These are phyloP conservation scores for Auricularia sp. DNA, from an alignment of 768 basidiomycete genomes.

Conservation along the genomic window DNA sequence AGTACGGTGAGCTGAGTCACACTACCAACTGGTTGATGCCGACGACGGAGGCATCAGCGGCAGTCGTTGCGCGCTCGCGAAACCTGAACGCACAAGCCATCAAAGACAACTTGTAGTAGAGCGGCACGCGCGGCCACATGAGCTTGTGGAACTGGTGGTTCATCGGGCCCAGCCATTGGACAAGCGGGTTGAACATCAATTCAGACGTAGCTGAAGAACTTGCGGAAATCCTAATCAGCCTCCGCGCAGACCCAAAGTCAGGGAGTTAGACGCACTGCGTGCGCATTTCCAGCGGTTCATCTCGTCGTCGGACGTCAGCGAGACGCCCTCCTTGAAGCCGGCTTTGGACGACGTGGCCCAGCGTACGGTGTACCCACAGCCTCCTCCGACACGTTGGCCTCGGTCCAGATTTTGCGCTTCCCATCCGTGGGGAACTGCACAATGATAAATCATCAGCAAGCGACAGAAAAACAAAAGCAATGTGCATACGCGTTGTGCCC, in stretches of 20 bases:
- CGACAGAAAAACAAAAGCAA: not conserved
- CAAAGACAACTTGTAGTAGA: conserved; percentile 8
- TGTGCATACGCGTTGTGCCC: conserved; percentile 30
- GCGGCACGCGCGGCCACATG: conserved; percentile 4
- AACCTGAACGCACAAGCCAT: not conserved
- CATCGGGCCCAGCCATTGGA: conserved; percentile 26
- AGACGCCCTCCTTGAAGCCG: conserved; percentile 87
- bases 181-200: conserved; percentile 27
- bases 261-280: conserved; percentile 1
- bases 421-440: conserved; percentile 43
- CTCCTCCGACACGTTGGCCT: conserved; percentile 41
- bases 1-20: too few species aligned
- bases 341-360: conserved; percentile 82
- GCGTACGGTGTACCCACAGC: conserved; percentile 56
- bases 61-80: too few species aligned
- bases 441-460: not conserved
- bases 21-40: too few species aligned
- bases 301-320: conserved; percentile 82
- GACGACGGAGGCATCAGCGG: too few species aligned
- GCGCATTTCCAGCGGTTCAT: conserved; percentile 65
- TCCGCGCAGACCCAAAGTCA: not conserved
- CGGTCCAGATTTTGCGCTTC: conserved; percentile 51
- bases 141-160: conserved; percentile 12
- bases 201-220: conserved; percentile 15
- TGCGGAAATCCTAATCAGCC: not conserved